Evolutionary conservation across 306 rosid genomes (phyloP).

Genomic region (Dicorynia guianensis): DNA sequence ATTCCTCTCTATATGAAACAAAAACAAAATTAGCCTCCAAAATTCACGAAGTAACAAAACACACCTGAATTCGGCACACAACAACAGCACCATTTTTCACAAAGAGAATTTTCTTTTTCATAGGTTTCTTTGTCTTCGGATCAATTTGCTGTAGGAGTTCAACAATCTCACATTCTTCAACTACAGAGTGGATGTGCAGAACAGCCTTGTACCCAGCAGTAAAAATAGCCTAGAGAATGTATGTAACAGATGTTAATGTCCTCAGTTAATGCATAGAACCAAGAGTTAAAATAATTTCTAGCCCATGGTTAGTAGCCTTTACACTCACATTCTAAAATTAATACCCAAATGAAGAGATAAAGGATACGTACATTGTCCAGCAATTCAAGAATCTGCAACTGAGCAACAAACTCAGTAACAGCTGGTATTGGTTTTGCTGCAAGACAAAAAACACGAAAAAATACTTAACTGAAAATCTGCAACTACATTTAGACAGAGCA

Average conservation of each 20-base stretch:
- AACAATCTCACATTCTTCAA: constrained; percentile 98
- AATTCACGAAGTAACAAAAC: constrained; percentile 34
- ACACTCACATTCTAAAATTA: background rate
- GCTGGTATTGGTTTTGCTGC: constrained; percentile 79
- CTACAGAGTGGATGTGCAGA: constrained; percentile 89
- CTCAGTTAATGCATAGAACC: constrained; percentile 4
- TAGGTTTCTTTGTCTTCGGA: constrained; percentile 85
- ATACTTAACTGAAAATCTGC: constrained; percentile 5
- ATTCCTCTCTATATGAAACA: constrained; percentile 17
- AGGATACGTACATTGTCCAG: constrained; percentile 74
- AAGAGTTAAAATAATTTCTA: background rate
- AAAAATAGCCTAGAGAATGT: constrained; percentile 78
- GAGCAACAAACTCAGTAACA: constrained; percentile 84
- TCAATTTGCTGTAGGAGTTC: constrained; percentile 91
- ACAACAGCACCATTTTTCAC: constrained; percentile 92
- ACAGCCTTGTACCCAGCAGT: constrained; percentile 99
- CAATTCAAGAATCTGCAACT: constrained; percentile 89
- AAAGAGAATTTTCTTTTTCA: constrained; percentile 82
- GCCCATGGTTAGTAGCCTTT: background rate
- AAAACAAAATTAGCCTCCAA: background rate
- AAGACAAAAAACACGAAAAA: constrained; percentile 33
- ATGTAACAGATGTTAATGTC: constrained; percentile 33
- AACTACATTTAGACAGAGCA: background rate
- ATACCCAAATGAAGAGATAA: background rate
- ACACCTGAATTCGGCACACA: constrained; percentile 90